Conservation (phyloP, 345 rosid species). For the Eutrema heterophyllum region DNA sequence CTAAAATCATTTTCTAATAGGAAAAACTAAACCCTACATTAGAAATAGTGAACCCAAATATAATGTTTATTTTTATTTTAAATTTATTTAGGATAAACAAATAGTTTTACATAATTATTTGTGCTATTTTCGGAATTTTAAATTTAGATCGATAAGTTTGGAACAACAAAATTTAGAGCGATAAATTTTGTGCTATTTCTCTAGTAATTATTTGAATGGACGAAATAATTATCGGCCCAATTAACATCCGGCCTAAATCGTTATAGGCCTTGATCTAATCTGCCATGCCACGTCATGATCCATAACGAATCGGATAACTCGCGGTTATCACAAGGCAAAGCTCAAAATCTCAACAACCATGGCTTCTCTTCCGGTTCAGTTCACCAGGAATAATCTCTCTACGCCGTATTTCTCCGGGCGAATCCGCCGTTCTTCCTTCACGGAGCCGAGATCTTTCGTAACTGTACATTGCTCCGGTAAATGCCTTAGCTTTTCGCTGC, state of each 20-base stretch:
- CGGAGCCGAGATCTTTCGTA: conserved; percentile 26
- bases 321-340: background rate
- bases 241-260: background rate
- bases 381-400: conserved; percentile 24
- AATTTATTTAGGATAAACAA: no score
- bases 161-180: no score
- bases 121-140: no score
- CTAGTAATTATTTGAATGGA: background rate
- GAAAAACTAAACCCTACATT: no score
- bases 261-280: background rate
- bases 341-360: conserved; percentile 19
- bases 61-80: no score
- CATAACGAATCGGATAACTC: conserved; percentile 34
- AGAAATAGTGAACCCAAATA: no score
- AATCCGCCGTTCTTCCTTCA: conserved; percentile 18
- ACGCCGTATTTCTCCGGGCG: conserved; percentile 9
- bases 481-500: background rate
- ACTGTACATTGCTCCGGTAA: conserved; percentile 52
- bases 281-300: conserved; percentile 45
- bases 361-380: conserved; percentile 45
- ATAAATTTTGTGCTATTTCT: no score
- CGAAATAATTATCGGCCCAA: background rate
- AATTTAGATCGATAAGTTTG: no score
- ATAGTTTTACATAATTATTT: no score
- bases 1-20: no score